Evolutionary conservation across 75 land plant species (phyloP).

Genomic region (Adiantum capillusveneris): DNA sequence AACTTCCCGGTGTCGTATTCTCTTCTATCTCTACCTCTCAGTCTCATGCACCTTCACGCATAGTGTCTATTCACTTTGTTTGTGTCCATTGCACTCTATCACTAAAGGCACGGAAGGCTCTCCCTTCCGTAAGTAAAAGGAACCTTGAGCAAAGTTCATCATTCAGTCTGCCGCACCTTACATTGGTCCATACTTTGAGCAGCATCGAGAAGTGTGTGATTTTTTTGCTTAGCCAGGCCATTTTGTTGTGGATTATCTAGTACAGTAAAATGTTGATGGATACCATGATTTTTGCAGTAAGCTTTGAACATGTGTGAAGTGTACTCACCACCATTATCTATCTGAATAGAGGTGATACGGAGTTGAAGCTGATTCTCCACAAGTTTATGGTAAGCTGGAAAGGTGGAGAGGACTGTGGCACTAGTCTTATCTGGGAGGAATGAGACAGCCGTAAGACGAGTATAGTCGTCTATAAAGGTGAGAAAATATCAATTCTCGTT

Average conservation of each 20-base stretch:
- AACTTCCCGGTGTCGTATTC: too few species aligned
- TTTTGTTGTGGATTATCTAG: constrained; percentile 8
- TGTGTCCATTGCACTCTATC: too few species aligned
- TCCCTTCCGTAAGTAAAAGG: too few species aligned
- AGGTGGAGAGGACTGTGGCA: background rate
- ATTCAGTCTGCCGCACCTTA: too few species aligned
- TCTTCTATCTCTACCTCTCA: too few species aligned
- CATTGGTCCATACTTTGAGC: constrained; percentile 2
- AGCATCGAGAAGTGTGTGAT: background rate
- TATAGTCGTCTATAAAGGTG: constrained; percentile 15
- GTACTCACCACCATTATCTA: constrained; percentile 13
- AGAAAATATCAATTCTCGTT: constrained; percentile 2
- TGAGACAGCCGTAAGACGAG: background rate
- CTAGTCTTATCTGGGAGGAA: background rate
- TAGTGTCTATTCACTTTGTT: too few species aligned
- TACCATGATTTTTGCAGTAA: background rate
- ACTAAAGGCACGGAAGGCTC: too few species aligned
- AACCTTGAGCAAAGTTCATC: too few species aligned
- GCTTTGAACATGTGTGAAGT: background rate
- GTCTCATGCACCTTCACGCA: too few species aligned
- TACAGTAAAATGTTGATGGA: background rate
- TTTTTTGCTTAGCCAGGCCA: constrained; percentile 7
- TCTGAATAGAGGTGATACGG: background rate
- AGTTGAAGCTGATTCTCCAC: constrained; percentile 1
- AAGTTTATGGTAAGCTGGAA: background rate